Percentiles rank a stretch among this genome's conserved stretches.
These are phyloP conservation scores for Bipolaris victoriae DNA, from an alignment of 2,329 filamentous ascomycete species.

Conservation along the genomic window DNA sequence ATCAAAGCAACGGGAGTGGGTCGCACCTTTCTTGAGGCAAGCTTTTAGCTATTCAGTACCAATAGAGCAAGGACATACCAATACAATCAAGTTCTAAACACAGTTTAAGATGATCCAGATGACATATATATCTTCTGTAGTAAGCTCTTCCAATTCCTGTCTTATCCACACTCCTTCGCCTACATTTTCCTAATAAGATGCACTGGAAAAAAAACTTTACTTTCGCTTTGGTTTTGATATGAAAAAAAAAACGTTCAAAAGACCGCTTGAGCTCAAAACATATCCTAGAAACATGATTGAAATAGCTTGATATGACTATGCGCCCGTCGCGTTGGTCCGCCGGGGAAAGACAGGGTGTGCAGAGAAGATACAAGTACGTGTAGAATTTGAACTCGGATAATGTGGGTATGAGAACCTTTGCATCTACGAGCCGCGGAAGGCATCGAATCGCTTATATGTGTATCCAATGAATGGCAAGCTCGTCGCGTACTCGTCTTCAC, in stretches of 20 bases:
- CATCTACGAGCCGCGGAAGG: conserved; percentile 56
- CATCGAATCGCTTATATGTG: conserved; percentile 95
- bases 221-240: background rate
- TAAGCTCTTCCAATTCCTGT: background rate
- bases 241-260: background rate
- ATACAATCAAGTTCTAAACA: background rate
- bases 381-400: background rate
- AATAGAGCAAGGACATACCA: background rate
- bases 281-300: background rate
- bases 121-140: background rate
- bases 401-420: background rate
- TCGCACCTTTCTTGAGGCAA: background rate
- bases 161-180: background rate
- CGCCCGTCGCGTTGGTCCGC: background rate
- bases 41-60: background rate
- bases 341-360: background rate
- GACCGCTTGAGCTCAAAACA: background rate
- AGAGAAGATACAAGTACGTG: background rate
- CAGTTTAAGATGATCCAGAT: background rate
- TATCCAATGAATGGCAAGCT: conserved; percentile 95
- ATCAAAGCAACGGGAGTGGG: background rate
- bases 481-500: conserved; percentile 82
- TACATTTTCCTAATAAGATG: background rate
- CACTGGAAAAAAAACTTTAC: background rate
- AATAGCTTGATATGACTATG: background rate